Percentiles rank a stretch among this genome's conserved stretches.
Evolutionary conservation across 2,329 filamentous ascomycete species (phyloP).

Genomic region (Aspergillus transmontanensis): DNA sequence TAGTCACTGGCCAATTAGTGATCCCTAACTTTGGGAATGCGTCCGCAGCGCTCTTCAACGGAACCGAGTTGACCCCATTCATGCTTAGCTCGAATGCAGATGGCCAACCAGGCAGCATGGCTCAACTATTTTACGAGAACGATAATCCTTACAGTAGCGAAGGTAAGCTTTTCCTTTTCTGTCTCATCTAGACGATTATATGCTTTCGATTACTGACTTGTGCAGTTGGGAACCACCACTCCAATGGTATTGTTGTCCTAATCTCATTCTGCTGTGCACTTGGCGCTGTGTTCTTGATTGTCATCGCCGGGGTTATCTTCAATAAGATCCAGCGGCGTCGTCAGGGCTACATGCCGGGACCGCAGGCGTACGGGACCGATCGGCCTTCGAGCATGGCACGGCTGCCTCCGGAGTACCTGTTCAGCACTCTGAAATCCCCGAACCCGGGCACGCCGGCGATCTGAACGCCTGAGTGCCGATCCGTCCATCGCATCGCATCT

Average conservation of each 20-base stretch:
- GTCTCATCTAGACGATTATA: too few species aligned
- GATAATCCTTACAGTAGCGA: conserved; percentile 70
- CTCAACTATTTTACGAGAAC: conserved; percentile 80
- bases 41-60: conserved; percentile 86
- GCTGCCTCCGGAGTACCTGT: conserved; percentile 50
- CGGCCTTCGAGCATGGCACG: conserved; percentile 49
- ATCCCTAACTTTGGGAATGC: conserved; percentile 76
- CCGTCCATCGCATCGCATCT: conserved; percentile 10
- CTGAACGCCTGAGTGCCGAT: conserved; percentile 21
- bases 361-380: conserved; percentile 48
- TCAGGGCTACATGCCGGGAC: conserved; percentile 50
- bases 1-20: conserved; percentile 82
- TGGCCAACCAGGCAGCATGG: conserved; percentile 71
- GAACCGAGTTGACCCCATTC: conserved; percentile 75
- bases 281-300: conserved; percentile 52
- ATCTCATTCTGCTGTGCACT: conserved; percentile 51
- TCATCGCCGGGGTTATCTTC: conserved; percentile 49
- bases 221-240: conserved; percentile 39
- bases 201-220: conserved; percentile 1
- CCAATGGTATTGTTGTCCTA: conserved; percentile 49
- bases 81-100: conserved; percentile 71
- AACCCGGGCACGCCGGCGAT: conserved; percentile 39
- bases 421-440: conserved; percentile 42
- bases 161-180: conserved; percentile 53
- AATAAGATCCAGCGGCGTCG: conserved; percentile 51